Percentiles rank a stretch among this genome's conserved stretches.
Conservation (phyloP, 208 protist species). For the Acanthamoeba culbertsoni region DNA sequence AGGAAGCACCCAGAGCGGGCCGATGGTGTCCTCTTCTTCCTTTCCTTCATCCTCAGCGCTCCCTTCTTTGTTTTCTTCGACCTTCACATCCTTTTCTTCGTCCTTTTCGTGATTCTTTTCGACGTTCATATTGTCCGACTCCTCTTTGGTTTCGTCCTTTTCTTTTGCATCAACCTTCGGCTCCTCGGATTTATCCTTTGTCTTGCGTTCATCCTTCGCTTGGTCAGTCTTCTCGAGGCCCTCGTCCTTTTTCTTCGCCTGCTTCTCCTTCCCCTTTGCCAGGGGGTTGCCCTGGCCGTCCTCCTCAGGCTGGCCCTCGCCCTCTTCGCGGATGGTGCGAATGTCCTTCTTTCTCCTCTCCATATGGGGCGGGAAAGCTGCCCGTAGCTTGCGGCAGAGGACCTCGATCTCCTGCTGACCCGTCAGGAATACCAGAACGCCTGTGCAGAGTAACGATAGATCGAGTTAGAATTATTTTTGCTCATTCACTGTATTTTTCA, state of each 20-base stretch:
- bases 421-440: constrained; percentile 85
- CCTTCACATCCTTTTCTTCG: constrained; percentile 47
- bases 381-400: constrained; percentile 85
- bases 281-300: not conserved
- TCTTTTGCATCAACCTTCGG: constrained; percentile 86
- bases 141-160: constrained; percentile 76
- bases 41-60: constrained; percentile 62
- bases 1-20: constrained; percentile 95
- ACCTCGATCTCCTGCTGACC: constrained; percentile 83
- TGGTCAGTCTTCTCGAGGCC: constrained; percentile 98
- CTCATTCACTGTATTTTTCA: not conserved
- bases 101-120: constrained; percentile 56
- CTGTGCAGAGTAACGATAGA: not conserved
- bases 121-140: constrained; percentile 24
- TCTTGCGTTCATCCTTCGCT: constrained; percentile 97
- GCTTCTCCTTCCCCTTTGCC: constrained; percentile 64
- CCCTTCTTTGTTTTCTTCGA: constrained; percentile 42
- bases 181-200: constrained; percentile 93
- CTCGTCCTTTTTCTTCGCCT: constrained; percentile 93
- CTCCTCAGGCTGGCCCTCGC: not conserved
- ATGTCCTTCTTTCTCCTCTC: constrained; percentile 11
- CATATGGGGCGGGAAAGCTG: constrained; percentile 79
- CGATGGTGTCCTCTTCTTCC: constrained; percentile 63
- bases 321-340: not conserved
- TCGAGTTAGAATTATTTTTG: not conserved